Conservation (phyloP, 108 stramenopile species). For the Skeletonema marinoi region DNA sequence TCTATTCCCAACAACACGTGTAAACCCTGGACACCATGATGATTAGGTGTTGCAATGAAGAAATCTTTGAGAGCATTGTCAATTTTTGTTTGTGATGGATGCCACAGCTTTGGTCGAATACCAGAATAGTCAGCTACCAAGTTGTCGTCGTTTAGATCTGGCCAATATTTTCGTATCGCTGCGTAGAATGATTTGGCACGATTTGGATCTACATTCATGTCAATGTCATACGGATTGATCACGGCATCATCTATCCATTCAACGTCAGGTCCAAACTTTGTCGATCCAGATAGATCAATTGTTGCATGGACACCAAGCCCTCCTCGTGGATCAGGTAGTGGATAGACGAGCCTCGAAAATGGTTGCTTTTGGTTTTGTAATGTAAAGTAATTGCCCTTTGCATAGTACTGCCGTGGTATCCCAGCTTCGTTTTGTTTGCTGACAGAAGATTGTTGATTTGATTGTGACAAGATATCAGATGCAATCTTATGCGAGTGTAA, state of each 20-base stretch:
- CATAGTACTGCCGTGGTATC: conserved; percentile 74
- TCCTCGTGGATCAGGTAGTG: conserved; percentile 74
- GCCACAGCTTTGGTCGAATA: conserved; percentile 76
- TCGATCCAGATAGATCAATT: conserved; percentile 63
- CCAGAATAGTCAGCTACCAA: conserved; percentile 82
- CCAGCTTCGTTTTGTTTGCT: conserved; percentile 16
- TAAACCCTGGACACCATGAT: conserved; percentile 73
- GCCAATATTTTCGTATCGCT: conserved; percentile 82
- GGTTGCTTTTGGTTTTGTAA: conserved; percentile 61
- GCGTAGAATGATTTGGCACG: conserved; percentile 63
- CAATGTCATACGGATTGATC: conserved; percentile 54
- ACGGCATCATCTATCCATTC: conserved; percentile 67
- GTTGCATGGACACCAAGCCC: conserved; percentile 89
- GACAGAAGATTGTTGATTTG: background rate
- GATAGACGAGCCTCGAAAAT: conserved; percentile 81
- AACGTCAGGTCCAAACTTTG: conserved; percentile 86
- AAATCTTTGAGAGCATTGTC: conserved; percentile 57
- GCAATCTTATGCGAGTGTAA: conserved; percentile 66
- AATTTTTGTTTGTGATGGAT: conserved; percentile 44
- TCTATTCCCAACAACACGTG: conserved; percentile 79
- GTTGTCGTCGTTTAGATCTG: conserved; percentile 52
- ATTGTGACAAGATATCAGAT: conserved; percentile 29
- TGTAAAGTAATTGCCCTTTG: conserved; percentile 84
- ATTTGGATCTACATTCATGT: conserved; percentile 56
- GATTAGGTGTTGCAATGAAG: conserved; percentile 50